A percentile compares a stretch with the other conserved stretches of the same genome.
These are phyloP conservation scores for Meredithiella fracta DNA, from an alignment of 2,329 filamentous ascomycete species.

Conservation along the genomic window DNA sequence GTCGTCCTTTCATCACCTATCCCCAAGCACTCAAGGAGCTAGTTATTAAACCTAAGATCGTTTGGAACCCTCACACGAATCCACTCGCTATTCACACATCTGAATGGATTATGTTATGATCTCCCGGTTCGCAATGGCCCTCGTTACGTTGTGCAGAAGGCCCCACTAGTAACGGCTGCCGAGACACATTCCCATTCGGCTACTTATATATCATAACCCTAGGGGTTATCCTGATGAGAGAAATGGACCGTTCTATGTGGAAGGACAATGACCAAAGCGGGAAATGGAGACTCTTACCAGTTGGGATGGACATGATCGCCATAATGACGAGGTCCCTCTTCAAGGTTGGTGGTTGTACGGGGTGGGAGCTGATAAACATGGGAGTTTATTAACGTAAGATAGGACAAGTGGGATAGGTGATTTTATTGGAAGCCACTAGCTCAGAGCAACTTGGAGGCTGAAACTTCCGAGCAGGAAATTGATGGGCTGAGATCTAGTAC, in stretches of 20 bases:
- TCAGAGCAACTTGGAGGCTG: not conserved
- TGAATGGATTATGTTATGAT: too few species aligned
- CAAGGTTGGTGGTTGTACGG: not conserved
- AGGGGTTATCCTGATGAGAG: not conserved
- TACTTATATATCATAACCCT: not conserved
- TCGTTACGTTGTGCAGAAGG: too few species aligned
- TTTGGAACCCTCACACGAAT: too few species aligned
- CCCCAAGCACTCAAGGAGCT: too few species aligned
- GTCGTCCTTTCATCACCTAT: too few species aligned
- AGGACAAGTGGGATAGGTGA: too few species aligned
- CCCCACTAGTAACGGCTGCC: not conserved
- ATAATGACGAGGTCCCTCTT: not conserved
- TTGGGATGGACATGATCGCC: not conserved
- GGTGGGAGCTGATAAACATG: not conserved
- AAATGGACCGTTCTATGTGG: not conserved
- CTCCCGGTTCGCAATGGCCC: too few species aligned
- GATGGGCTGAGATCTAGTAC: too few species aligned
- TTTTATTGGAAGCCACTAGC: not conserved
- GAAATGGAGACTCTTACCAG: not conserved
- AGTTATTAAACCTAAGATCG: too few species aligned
- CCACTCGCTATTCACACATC: too few species aligned
- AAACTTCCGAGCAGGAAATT: too few species aligned
- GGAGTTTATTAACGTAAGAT: not conserved
- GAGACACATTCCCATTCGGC: not conserved
- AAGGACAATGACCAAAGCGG: not conserved